Evolutionary conservation across 179 eudicot genomes (phyloP).

Genomic region (Spinacia oleracea): DNA sequence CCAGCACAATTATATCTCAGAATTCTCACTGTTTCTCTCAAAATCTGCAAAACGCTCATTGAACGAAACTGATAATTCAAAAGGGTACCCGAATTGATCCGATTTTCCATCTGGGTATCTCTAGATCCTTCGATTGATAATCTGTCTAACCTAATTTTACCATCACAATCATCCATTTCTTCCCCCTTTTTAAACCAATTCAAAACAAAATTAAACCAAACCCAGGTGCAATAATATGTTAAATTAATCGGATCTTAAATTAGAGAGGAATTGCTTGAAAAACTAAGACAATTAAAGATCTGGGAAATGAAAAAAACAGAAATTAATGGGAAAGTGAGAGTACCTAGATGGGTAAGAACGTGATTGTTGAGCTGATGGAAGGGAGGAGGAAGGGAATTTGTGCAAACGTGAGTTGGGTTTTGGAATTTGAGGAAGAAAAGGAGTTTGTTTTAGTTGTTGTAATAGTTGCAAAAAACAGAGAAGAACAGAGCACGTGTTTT

Average conservation of each 20-base stretch:
- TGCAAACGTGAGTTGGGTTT: constrained; percentile 21
- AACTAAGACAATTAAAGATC: constrained; percentile 4
- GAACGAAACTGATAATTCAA: constrained; percentile 53
- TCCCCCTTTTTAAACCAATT: constrained; percentile 9
- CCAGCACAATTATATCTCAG: constrained; percentile 65
- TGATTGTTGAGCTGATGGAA: neutral
- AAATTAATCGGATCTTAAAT: constrained; percentile 22
- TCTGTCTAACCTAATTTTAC: constrained; percentile 22
- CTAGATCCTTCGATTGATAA: constrained; percentile 26
- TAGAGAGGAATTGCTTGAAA: neutral
- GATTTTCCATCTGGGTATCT: constrained; percentile 25
- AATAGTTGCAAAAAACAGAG: neutral
- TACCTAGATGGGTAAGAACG: constrained; percentile 13
- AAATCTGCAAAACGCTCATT: constrained; percentile 68
- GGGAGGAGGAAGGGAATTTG: constrained; percentile 19
- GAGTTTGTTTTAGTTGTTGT: neutral
- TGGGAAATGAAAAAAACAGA: neutral
- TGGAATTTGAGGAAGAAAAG: neutral
- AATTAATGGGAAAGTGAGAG: neutral
- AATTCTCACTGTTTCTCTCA: constrained; percentile 78
- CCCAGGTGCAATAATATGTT: neutral
- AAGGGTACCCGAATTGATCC: constrained; percentile 25
- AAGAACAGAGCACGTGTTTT: constrained; percentile 29
- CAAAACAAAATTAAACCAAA: neutral
- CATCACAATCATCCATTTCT: constrained; percentile 32